Conservation (phyloP, 2,329 filamentous ascomycete species). For the Diplodia sapinea region DNA sequence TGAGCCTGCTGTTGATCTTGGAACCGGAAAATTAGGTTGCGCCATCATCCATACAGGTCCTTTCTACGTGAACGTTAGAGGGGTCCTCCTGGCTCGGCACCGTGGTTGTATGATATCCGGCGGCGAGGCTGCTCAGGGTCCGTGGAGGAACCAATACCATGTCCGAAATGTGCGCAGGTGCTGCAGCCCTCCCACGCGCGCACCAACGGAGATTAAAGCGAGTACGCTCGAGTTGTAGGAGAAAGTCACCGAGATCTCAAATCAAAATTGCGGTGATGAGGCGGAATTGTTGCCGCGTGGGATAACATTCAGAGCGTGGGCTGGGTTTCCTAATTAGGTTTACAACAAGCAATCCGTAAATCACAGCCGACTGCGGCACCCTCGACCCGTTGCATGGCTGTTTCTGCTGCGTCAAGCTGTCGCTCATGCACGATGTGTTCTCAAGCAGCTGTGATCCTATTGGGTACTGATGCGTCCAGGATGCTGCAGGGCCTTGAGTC, state of each 20-base stretch:
- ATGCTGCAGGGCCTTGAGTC: not conserved
- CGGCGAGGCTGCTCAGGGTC: slow-evolving; percentile 23
- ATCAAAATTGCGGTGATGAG: slow-evolving; percentile 20
- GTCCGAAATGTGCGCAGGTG: slow-evolving; percentile 5
- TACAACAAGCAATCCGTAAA: not conserved
- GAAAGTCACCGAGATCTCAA: slow-evolving; percentile 6
- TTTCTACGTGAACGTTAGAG: not conserved
- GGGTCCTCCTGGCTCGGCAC: not conserved
- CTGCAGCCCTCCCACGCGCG: slow-evolving; percentile 18
- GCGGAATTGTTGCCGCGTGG: slow-evolving; percentile 19
- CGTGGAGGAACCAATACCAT: slow-evolving; percentile 1
- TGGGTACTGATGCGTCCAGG: slow-evolving; percentile 15
- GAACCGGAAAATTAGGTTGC: not conserved
- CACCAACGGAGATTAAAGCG: slow-evolving; percentile 1
- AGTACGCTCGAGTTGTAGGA: not conserved
- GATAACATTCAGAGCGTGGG: slow-evolving; percentile 2
- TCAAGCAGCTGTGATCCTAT: slow-evolving; percentile 3
- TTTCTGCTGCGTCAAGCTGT: not conserved
- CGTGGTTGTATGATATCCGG: slow-evolving; percentile 8
- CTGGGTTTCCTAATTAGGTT: slow-evolving; percentile 9
- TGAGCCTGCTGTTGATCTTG: not conserved
- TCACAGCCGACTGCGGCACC: not conserved
- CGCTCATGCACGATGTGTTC: slow-evolving; percentile 4
- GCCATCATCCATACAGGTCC: not conserved
- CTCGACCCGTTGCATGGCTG: not conserved